These are phyloP conservation scores for Gloeostereum incarnatum DNA, from an alignment of 768 basidiomycete species.

Conservation along the genomic window DNA sequence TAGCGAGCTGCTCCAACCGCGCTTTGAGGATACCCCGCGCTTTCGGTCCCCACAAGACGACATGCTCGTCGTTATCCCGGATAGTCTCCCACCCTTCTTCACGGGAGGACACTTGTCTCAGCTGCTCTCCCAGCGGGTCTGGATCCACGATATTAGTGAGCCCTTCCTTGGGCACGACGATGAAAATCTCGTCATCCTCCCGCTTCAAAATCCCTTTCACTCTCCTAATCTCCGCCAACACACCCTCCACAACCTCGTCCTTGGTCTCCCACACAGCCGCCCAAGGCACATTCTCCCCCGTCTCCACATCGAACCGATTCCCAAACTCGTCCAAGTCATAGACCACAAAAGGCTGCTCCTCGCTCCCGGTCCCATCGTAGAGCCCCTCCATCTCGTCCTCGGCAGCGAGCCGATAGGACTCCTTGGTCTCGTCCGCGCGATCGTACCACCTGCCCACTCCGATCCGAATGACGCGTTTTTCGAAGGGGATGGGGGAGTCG, in stretches of 20 bases:
- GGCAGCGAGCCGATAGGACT: slow-evolving; percentile 8
- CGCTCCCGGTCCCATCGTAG: background rate
- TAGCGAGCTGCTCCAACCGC: no score
- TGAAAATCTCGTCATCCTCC: background rate
- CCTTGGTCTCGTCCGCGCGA: slow-evolving; percentile 13
- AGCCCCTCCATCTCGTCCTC: slow-evolving; percentile 10
- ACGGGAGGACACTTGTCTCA: no score
- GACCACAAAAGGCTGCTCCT: slow-evolving; percentile 11
- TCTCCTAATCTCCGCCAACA: no score
- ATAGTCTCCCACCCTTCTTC: no score
- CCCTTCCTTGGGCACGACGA: background rate
- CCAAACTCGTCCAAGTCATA: slow-evolving; percentile 17
- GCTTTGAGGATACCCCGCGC: no score
- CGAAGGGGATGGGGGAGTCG: slow-evolving; percentile 17
- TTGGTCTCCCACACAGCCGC: slow-evolving; percentile 2
- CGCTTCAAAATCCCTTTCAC: no score
- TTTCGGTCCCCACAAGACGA: no score
- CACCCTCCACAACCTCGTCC: background rate
- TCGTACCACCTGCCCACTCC: slow-evolving; percentile 24
- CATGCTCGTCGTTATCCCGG: no score
- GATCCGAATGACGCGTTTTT: slow-evolving; percentile 22
- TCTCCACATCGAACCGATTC: background rate
- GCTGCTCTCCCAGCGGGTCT: no score
- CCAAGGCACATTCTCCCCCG: slow-evolving; percentile 2
- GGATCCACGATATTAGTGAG: background rate